Conservation (phyloP, 2,329 filamentous ascomycete species). For the Zymoseptoria brevis region DNA sequence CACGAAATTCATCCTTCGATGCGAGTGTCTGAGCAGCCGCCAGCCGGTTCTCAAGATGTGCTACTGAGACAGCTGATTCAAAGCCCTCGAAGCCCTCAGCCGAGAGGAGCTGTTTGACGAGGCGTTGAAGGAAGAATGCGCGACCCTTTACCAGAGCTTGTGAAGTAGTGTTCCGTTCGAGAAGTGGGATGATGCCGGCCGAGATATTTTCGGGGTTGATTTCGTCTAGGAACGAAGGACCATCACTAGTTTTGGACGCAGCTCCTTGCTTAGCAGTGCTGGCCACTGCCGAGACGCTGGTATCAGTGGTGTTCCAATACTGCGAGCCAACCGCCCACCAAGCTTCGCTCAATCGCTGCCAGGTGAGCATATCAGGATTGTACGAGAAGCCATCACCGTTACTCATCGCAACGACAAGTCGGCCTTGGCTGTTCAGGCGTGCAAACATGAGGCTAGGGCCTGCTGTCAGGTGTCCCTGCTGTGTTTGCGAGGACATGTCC, state of each 20-base stretch:
- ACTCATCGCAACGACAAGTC: conserved; percentile 80
- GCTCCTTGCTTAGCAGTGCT: conserved; percentile 42
- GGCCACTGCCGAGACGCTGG: conserved; percentile 72
- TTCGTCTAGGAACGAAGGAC: conserved; percentile 42
- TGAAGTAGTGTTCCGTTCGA: conserved; percentile 90
- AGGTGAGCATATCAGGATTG: conserved; percentile 73
- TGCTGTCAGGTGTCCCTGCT: conserved; percentile 69
- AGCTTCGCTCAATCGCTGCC: conserved; percentile 91
- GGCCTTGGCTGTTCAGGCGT: conserved; percentile 78
- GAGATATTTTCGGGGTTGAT: conserved; percentile 58
- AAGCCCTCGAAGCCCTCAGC: conserved; percentile 88
- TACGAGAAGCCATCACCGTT: conserved; percentile 95
- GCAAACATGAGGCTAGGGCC: conserved; percentile 84
- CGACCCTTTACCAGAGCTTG: conserved; percentile 87
- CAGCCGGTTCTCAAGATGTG: conserved; percentile 89
- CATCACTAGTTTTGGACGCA: conserved; percentile 24
- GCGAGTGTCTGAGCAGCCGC: conserved; percentile 79
- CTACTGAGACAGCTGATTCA: conserved; percentile 83
- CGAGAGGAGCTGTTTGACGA: conserved; percentile 81
- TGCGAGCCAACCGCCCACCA: conserved; percentile 99
- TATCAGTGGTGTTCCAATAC: conserved; percentile 98
- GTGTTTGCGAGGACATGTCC: conserved; percentile 72
- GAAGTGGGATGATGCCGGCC: conserved; percentile 82
- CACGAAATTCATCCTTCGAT: conserved; percentile 82
- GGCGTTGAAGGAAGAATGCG: conserved; percentile 80